Percentiles rank a stretch among this genome's conserved stretches.
Evolutionary conservation across 192 early-diverging fungal genomes (phyloP).

Genomic region (Coemansia sp.): DNA sequence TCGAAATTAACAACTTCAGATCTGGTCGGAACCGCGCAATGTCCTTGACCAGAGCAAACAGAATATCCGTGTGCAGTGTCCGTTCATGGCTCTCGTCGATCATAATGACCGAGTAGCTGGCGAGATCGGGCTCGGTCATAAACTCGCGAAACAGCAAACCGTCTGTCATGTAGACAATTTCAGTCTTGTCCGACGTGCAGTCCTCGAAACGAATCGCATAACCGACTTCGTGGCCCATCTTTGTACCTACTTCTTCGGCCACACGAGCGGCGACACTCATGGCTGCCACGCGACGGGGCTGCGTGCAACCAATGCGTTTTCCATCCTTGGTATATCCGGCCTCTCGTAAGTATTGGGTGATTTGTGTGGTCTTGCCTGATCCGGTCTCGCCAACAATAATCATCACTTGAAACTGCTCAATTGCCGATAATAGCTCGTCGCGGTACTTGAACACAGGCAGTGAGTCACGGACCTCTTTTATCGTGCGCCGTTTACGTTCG

Average conservation of each 20-base stretch:
- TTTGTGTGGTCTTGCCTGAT: conserved; percentile 98
- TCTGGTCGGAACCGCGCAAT: conserved; percentile 91
- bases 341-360: conserved; percentile 95
- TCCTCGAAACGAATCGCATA: conserved; percentile 99
- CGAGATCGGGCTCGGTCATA: conserved; percentile 92
- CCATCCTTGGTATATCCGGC: conserved; percentile 89
- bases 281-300: conserved; percentile 96
- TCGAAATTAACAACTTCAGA: conserved; percentile 91
- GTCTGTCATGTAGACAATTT: conserved; percentile 98
- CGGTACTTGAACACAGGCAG: conserved; percentile 90
- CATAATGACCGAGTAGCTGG: conserved; percentile 87
- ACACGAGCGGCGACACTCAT: conserved; percentile 98
- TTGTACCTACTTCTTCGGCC: conserved; percentile 94
- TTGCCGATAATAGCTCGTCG: conserved; percentile 77
- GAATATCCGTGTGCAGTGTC: conserved; percentile 92
- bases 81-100: conserved; percentile 99
- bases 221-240: conserved; percentile 89
- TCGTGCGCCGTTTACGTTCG: conserved; percentile 64
- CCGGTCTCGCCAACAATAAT: conserved; percentile 98
- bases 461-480: conserved; percentile 62
- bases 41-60: conserved; percentile 97
- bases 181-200: conserved; percentile 91
- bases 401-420: conserved; percentile 83
- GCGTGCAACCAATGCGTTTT: conserved; percentile 93
- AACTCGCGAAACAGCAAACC: conserved; percentile 98